Conservation (phyloP, 2,329 filamentous ascomycete genomes). For the Fragosphaeria purpurea region DNA sequence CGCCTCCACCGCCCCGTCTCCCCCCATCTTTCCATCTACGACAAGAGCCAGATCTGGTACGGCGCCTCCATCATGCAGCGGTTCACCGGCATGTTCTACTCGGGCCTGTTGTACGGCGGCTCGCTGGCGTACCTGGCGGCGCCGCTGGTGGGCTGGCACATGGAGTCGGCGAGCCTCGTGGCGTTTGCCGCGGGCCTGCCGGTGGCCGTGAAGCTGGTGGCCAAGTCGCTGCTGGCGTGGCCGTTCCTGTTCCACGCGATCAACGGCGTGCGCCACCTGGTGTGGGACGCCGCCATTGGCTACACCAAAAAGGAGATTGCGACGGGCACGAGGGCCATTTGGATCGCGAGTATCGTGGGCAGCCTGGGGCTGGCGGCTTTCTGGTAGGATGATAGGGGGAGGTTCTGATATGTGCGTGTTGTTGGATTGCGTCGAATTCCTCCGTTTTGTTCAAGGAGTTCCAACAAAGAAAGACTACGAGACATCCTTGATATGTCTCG, state of each 20-base stretch:
- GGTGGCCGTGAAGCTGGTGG: conserved; percentile 44
- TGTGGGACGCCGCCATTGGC: conserved; percentile 40
- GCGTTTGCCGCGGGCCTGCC: conserved; percentile 51
- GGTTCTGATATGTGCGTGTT: too few relatives aligned
- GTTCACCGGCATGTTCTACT: conserved; percentile 67
- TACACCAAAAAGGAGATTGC: conserved; percentile 39
- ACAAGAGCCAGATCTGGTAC: conserved; percentile 77
- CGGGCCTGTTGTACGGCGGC: conserved; percentile 69
- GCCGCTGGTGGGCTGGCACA: conserved; percentile 58
- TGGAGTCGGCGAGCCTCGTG: conserved; percentile 50
- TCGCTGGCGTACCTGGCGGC: conserved; percentile 70
- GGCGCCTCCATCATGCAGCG: conserved; percentile 64
- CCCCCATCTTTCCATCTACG: conserved; percentile 81
- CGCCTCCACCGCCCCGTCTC: conserved; percentile 72
- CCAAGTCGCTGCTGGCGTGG: conserved; percentile 48
- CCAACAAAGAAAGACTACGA: too few relatives aligned
- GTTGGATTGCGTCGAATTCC: too few relatives aligned
- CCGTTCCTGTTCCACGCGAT: conserved; percentile 49
- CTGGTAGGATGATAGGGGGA: too few relatives aligned
- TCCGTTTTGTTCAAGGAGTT: too few relatives aligned
- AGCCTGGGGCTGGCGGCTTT: conserved; percentile 33
- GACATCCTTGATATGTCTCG: too few relatives aligned
- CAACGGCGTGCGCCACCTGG: conserved; percentile 46
- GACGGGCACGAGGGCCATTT: conserved; percentile 37
- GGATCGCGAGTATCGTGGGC: conserved; percentile 33